Conservation (phyloP, 2,329 filamentous ascomycete genomes). For the Didymella exigua region DNA sequence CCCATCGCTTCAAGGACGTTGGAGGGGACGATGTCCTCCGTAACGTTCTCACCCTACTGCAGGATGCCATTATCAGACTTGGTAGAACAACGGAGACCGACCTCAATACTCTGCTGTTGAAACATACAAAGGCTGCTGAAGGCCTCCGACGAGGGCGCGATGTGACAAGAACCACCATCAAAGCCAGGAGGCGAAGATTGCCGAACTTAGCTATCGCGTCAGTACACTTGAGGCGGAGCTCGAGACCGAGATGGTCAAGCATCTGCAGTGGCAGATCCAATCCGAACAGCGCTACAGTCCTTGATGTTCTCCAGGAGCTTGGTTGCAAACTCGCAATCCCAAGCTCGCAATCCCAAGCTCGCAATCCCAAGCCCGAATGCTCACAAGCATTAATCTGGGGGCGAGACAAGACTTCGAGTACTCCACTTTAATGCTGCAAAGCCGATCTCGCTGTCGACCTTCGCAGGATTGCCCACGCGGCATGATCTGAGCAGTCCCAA, state of each 20-base stretch:
- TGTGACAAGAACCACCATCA: constrained; percentile 65
- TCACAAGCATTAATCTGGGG: neutral
- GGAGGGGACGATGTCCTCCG: constrained; percentile 25
- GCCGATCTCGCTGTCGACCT: neutral
- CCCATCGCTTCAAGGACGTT: constrained; percentile 37
- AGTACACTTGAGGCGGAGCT: constrained; percentile 60
- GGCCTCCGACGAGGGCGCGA: constrained; percentile 71
- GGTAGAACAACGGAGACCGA: constrained; percentile 17
- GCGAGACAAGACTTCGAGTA: neutral
- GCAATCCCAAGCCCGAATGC: neutral
- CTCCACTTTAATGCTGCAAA: constrained; percentile 10
- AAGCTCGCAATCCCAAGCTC: neutral
- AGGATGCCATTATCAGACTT: constrained; percentile 50
- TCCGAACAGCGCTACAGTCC: neutral
- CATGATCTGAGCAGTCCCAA: neutral
- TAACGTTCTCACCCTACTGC: constrained; percentile 59
- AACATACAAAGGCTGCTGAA: constrained; percentile 62
- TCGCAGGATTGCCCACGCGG: neutral
- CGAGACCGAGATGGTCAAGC: constrained; percentile 56
- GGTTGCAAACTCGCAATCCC: neutral
- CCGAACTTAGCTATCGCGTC: constrained; percentile 71
- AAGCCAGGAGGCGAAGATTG: constrained; percentile 68
- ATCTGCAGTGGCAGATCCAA: constrained; percentile 32
- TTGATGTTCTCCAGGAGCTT: neutral
- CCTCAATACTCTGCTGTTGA: constrained; percentile 38